Conservation (phyloP, 78 protist species). For the Tieghemostelium lacteum region DNA sequence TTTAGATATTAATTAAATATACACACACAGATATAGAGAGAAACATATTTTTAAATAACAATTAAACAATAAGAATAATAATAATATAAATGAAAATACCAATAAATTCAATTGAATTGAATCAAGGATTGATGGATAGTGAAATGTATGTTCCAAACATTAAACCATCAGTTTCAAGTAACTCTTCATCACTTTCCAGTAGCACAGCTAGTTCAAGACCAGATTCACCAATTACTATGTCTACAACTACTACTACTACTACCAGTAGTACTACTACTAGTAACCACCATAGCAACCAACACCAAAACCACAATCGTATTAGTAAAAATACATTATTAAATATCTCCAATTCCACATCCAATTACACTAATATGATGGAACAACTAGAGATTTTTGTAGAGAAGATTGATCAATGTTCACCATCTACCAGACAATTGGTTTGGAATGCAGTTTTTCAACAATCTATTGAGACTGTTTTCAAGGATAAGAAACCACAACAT, state of each 20-base stretch:
- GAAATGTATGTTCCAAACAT: background rate
- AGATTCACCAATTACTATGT: background rate
- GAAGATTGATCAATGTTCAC: constrained; percentile 25
- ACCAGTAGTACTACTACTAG: background rate
- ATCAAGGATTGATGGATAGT: background rate
- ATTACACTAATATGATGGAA: background rate
- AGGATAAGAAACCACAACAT: background rate
- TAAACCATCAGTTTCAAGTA: background rate
- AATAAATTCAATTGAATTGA: too few relatives aligned
- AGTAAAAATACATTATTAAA: background rate
- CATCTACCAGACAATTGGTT: constrained; percentile 27
- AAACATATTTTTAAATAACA: background rate
- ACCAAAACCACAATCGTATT: background rate
- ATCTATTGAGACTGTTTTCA: background rate
- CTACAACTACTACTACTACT: background rate
- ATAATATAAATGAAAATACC: background rate
- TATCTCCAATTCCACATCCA: background rate
- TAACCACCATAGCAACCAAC: background rate
- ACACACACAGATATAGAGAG: background rate
- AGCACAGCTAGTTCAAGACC: background rate
- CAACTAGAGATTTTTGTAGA: constrained; percentile 1
- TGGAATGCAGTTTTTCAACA: constrained; percentile 9
- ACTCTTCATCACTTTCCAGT: background rate
- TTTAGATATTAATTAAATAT: too few relatives aligned
- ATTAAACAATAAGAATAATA: too few relatives aligned